Conservation (phyloP, 179 eudicot genomes). For the Vitellaria paradoxa region DNA sequence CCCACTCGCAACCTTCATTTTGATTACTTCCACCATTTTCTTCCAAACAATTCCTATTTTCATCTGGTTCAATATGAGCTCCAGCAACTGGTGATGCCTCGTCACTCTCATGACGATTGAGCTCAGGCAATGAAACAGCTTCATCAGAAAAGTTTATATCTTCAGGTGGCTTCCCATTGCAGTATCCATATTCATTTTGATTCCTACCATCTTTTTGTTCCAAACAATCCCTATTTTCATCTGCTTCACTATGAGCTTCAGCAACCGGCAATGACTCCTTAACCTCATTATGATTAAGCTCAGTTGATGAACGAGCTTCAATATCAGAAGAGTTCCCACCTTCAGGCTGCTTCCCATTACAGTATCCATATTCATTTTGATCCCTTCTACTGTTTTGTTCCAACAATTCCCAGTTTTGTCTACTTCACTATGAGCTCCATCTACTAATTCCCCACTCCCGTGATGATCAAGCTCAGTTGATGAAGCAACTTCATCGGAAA, state of each 20-base stretch:
- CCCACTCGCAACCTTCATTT: conserved; percentile 21
- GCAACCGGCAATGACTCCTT: conserved; percentile 22
- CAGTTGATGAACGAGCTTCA: conserved; percentile 23
- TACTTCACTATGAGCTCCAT: conserved; percentile 15
- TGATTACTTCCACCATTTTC: background rate
- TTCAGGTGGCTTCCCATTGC: conserved; percentile 8
- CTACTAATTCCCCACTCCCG: conserved; percentile 16
- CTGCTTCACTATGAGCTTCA: conserved; percentile 12
- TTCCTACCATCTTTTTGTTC: background rate
- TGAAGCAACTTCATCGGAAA: conserved; percentile 18
- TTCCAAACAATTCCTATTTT: conserved; percentile 1
- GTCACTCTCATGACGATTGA: conserved; percentile 12
- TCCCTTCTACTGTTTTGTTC: background rate
- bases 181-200: conserved; percentile 11
- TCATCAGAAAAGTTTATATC: conserved; percentile 1
- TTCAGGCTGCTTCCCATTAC: conserved; percentile 16
- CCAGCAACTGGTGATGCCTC: conserved; percentile 16
- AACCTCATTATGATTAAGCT: conserved; percentile 18
- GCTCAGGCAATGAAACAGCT: conserved; percentile 21
- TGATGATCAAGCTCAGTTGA: conserved; percentile 22
- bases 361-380: conserved; percentile 18
- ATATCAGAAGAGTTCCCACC: background rate
- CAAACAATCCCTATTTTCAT: conserved; percentile 1
- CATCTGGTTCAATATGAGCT: conserved; percentile 9
- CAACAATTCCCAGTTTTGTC: conserved; percentile 9